Conservation (phyloP, 2,329 filamentous ascomycete species). For the Penicillium sp. region DNA sequence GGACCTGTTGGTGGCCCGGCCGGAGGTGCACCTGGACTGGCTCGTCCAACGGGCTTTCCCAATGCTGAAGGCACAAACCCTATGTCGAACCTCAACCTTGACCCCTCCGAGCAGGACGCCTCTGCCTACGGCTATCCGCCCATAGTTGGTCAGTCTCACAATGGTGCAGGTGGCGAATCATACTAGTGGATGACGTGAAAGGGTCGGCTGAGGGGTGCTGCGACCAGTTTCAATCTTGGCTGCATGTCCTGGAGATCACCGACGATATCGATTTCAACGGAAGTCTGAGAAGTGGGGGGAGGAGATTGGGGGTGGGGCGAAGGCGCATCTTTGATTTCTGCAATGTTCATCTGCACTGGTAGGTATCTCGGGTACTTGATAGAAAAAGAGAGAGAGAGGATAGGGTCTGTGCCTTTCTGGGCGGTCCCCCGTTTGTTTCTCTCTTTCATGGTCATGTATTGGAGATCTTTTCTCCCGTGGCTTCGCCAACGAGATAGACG, state of each 20-base stretch:
- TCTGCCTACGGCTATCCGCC: constrained; percentile 48
- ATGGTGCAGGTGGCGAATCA: constrained; percentile 48
- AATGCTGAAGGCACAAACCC: constrained; percentile 46
- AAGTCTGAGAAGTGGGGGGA: constrained; percentile 9
- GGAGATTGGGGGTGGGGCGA: neutral
- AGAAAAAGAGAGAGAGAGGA: neutral
- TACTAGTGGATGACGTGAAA: constrained; percentile 32
- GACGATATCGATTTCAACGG: neutral
- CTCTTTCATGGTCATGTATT: neutral
- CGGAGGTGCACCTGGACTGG: constrained; percentile 21
- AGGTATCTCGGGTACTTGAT: neutral
- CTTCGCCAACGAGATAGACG: neutral
- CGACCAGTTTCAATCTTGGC: neutral
- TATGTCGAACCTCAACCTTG: constrained; percentile 46
- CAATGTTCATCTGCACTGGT: constrained; percentile 1
- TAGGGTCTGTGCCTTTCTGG: neutral
- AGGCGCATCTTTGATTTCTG: constrained; percentile 7
- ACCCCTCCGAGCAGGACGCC: constrained; percentile 48
- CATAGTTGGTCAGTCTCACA: constrained; percentile 49
- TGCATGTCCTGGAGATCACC: neutral
- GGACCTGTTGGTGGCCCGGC: constrained; percentile 38
- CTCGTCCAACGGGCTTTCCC: constrained; percentile 37
- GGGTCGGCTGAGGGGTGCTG: neutral
- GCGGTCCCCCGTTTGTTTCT: neutral
- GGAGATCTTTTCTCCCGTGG: neutral